A percentile compares a stretch with the other conserved stretches of the same genome.
Conservation (phyloP, 1,139 yeast genomes). For the Blastobotrys illinoisensis region DNA sequence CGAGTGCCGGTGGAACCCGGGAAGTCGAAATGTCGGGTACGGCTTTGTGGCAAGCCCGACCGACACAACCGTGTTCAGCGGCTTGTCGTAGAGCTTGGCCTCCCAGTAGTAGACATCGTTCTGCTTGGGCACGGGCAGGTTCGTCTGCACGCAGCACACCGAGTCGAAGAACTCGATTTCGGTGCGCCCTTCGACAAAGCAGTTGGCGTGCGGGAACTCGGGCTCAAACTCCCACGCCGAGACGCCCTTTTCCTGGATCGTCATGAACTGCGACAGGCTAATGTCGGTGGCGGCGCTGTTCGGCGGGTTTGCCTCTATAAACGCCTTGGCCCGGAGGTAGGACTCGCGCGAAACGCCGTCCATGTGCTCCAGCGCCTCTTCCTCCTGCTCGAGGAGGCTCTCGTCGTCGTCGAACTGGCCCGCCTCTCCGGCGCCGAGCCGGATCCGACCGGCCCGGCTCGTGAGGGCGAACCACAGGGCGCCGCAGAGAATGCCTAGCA, state of each 20-base stretch:
- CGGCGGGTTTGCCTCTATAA: conserved; percentile 42
- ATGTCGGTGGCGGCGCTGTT: conserved; percentile 37
- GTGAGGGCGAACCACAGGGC: conserved; percentile 32
- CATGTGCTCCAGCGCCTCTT: conserved; percentile 62
- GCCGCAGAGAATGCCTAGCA: conserved; percentile 30
- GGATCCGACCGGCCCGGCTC: conserved; percentile 32
- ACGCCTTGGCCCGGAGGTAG: conserved; percentile 54
- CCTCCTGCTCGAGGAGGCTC: conserved; percentile 59
- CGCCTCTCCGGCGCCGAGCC: conserved; percentile 42
- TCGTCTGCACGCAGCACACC: conserved; percentile 74
- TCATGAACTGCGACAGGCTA: conserved; percentile 43
- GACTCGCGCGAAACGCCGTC: conserved; percentile 43
- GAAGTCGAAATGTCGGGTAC: conserved; percentile 81
- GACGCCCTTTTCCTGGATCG: conserved; percentile 87
- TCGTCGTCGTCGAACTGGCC: conserved; percentile 62
- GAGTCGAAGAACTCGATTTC: conserved; percentile 71
- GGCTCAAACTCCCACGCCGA: conserved; percentile 89
- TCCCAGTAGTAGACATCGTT: conserved; percentile 92
- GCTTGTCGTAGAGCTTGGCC: conserved; percentile 65
- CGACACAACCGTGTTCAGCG: conserved; percentile 49
- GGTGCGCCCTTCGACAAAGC: conserved; percentile 63
- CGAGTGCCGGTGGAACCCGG: conserved; percentile 78
- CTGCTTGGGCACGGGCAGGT: conserved; percentile 77
- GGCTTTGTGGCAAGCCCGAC: conserved; percentile 86
- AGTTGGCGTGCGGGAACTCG: conserved; percentile 49